Base-by-base conservation (phyloP, 2,329 filamentous ascomycete genomes). In the Ambrosiella beaveri region DNA sequence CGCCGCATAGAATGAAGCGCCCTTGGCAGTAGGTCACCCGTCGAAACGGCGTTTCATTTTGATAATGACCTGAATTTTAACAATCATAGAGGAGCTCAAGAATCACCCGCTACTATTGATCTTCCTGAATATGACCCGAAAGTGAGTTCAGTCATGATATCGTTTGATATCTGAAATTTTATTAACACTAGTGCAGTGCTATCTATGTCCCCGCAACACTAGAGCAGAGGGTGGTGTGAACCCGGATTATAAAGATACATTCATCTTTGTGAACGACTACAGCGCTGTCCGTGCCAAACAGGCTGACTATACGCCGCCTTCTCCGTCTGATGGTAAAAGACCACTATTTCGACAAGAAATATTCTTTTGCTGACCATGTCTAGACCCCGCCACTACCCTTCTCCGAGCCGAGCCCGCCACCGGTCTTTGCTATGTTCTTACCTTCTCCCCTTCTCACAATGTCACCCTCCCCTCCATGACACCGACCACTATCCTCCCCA, bases 201-300 rank as follows among this genome's bases (percentile, higher is more conserved):
- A 97, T 70, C 78, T 98, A 8, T 98, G 93, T 67, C 93, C 93
- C 1, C 82, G 89, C 41, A 98, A 98, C 69, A 77, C 85, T 63
- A 84, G 93, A 59, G 93, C 93, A 2, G 82, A 88, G 65, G 93
- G 93, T 58, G 88, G 93, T 66, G 69, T 71, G 61, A 98, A 98
- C 66, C 91, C 93, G 1, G 75, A 86, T 57, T 98, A 97, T 68
- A 77, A 86, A 56, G 81, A 81, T 65, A 95, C 89, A 0, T 97
- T 94, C 68, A 85, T 91, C 44, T 98, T 98, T 66, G 86, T 97
- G 64, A 98, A 98, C 66, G 93, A 98, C 69, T 98, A 93, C 71
- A 94, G 88, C 66, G 93, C 93, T 1, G 91, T 98, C 55, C 96
- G 95, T 72, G 90, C 96, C 71, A 77, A 86, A 62, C 93, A 98